These are phyloP conservation scores for Didymella arachidicola DNA, from an alignment of 2,329 filamentous ascomycete species.

Conservation along the genomic window DNA sequence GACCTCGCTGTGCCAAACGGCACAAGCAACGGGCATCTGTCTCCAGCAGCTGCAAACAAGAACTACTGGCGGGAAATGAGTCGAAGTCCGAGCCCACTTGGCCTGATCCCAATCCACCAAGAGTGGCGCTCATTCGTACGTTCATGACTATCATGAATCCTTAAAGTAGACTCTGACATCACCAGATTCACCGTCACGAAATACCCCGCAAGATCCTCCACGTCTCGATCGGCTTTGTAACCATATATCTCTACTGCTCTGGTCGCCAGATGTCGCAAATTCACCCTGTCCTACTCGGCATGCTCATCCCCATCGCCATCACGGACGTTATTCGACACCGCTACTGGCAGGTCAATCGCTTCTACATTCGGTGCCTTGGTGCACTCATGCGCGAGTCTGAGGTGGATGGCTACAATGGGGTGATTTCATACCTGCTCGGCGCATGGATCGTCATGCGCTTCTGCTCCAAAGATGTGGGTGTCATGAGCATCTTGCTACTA, in stretches of 20 bases:
- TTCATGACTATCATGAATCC: slow-evolving; percentile 8
- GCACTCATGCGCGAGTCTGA: slow-evolving; percentile 97
- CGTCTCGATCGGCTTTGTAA: slow-evolving; percentile 95
- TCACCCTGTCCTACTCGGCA: slow-evolving; percentile 81
- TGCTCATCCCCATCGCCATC: slow-evolving; percentile 82
- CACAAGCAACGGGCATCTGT: slow-evolving; percentile 72
- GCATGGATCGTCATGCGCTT: slow-evolving; percentile 85
- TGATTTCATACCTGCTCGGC: slow-evolving; percentile 94
- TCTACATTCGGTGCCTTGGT: slow-evolving; percentile 85
- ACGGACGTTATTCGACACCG: slow-evolving; percentile 85
- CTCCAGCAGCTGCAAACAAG: slow-evolving; percentile 68
- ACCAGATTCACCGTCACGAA: slow-evolving; percentile 84
- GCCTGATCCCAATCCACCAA: slow-evolving; percentile 92
- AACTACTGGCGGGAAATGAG: slow-evolving; percentile 89
- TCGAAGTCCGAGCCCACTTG: slow-evolving; percentile 88
- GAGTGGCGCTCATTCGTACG: slow-evolving; percentile 86
- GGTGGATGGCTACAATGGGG: slow-evolving; percentile 92
- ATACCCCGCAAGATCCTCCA: slow-evolving; percentile 93
- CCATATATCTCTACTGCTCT: slow-evolving; percentile 81
- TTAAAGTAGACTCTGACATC: slow-evolving; percentile 30
- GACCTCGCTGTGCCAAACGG: slow-evolving; percentile 51
- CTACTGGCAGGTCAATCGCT: slow-evolving; percentile 79
- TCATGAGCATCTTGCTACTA: slow-evolving; percentile 86
- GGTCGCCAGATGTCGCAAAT: slow-evolving; percentile 80
- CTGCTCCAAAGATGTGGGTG: slow-evolving; percentile 91